Base-by-base conservation (phyloP, 78 protist genomes). In the Dictyostelium firmibasis region DNA sequence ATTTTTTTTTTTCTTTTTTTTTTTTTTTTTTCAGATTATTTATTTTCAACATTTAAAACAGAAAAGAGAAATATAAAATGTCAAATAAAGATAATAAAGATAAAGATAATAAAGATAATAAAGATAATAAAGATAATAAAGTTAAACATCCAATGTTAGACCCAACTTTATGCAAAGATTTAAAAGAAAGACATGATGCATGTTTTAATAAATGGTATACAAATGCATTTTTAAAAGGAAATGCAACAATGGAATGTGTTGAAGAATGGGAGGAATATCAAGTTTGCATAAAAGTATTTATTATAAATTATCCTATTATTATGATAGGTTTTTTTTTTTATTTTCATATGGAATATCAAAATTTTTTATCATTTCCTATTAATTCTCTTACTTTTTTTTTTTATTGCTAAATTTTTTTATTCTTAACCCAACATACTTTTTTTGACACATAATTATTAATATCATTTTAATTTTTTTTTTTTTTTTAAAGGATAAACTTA, bases 191-290 rank as follows among this genome's bases (percentile, higher is more conserved):
- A 62, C 96, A 92, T 53, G 96, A 92, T 77, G 53, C 36, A 81
- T 92, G 96, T 60, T 92, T 92, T 77, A 84, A 86, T 77, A 81
- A 86, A 38, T 92, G 96, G 96, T 92, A 92, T 43, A 72, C 91
- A 31, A 85, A 77, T 50, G 23, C 75, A 27, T 92, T 92, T 50
- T 81, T 92, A 69, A 86, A 85, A 41, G 96, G 96, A 10, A 62
- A 29, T 70, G 41, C 83, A 1, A 23, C 67, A 13, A 35, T 67
- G n/a, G 96, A 92, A 8, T 92, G 96, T 83, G 85, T 84, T 47
- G 96, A 83, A 27, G 96, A 92, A 81, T 92, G 96, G 96, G 86
- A 81, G 31, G 91, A 81, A 64, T 92, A 92, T 85, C 96, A 92
- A 85, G 93, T 86, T 81, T 92, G 96, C 41, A 74, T 92, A 25